These are phyloP conservation scores for Sugiyamaella pinicola DNA, from an alignment of 1,139 yeast species.

Conservation along the genomic window DNA sequence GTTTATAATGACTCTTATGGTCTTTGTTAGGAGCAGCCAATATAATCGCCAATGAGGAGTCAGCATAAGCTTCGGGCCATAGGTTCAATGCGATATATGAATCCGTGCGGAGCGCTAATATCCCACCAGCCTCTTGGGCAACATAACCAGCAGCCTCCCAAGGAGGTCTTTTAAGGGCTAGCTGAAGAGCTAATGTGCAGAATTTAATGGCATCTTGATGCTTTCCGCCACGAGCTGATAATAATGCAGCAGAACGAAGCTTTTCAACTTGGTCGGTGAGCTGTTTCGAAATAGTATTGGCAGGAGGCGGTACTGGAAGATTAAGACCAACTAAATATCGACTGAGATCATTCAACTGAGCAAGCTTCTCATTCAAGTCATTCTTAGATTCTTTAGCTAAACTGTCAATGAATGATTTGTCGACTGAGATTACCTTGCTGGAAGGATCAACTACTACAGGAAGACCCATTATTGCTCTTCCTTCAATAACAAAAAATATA, in stretches of 20 bases:
- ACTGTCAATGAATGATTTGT: conserved; percentile 32
- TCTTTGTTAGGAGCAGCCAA: conserved; percentile 54
- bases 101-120: conserved; percentile 81
- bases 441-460: conserved; percentile 32
- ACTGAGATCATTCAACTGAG: conserved; percentile 65
- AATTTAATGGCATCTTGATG: conserved; percentile 72
- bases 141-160: conserved; percentile 85
- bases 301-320: conserved; percentile 67
- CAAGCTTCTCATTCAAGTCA: conserved; percentile 52
- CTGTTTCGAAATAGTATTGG: conserved; percentile 51
- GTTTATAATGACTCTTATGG: conserved; percentile 80
- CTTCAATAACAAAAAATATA: neutral
- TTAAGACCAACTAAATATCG: conserved; percentile 61
- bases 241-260: conserved; percentile 72
- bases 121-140: conserved; percentile 70
- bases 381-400: conserved; percentile 38
- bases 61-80: conserved; percentile 75
- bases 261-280: conserved; percentile 66
- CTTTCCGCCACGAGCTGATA: conserved; percentile 61
- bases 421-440: conserved; percentile 39
- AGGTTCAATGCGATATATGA: conserved; percentile 67
- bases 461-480: conserved; percentile 1
- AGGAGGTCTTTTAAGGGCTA: conserved; percentile 77
- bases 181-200: conserved; percentile 74
- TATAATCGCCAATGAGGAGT: conserved; percentile 73